Percentiles rank a stretch among this genome's conserved stretches.
Evolutionary conservation across 805 yeast genomes (phyloP).

Genomic region (Metschnikowia hibisci): DNA sequence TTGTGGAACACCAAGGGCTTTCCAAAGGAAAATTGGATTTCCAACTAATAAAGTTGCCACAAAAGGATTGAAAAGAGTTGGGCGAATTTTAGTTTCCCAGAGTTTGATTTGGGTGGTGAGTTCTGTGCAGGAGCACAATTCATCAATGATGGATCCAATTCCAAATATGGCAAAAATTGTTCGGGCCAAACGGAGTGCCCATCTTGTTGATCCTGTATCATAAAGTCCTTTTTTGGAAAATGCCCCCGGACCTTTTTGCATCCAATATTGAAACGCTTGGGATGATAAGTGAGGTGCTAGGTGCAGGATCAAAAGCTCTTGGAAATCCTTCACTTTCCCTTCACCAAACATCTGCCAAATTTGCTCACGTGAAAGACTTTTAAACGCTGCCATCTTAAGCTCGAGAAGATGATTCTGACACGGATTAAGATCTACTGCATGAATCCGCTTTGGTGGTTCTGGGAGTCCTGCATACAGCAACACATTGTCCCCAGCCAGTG

Average conservation of each 20-base stretch:
- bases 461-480: slow-evolving; percentile 69
- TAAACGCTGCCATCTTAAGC: slow-evolving; percentile 69
- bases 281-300: slow-evolving; percentile 72
- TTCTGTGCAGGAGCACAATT: slow-evolving; percentile 53
- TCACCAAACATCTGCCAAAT: slow-evolving; percentile 76
- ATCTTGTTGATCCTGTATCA: slow-evolving; percentile 80
- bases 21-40: slow-evolving; percentile 85
- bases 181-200: slow-evolving; percentile 74
- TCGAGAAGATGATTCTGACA: slow-evolving; percentile 78
- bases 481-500: slow-evolving; percentile 84
- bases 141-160: slow-evolving; percentile 45
- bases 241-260: slow-evolving; percentile 54
- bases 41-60: slow-evolving; percentile 67
- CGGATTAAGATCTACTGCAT: slow-evolving; percentile 83
- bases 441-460: slow-evolving; percentile 70
- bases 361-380: slow-evolving; percentile 50
- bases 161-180: slow-evolving; percentile 58
- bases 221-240: slow-evolving; percentile 64
- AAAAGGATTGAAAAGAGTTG: slow-evolving; percentile 66
- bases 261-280: slow-evolving; percentile 80
- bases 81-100: slow-evolving; percentile 62
- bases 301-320: slow-evolving; percentile 40
- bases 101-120: slow-evolving; percentile 59
- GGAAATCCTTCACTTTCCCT: slow-evolving; percentile 52
- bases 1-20: slow-evolving; percentile 84